Base-by-base conservation (phyloP, 2,329 filamentous ascomycete species). In the Sporothrix pallida region DNA sequence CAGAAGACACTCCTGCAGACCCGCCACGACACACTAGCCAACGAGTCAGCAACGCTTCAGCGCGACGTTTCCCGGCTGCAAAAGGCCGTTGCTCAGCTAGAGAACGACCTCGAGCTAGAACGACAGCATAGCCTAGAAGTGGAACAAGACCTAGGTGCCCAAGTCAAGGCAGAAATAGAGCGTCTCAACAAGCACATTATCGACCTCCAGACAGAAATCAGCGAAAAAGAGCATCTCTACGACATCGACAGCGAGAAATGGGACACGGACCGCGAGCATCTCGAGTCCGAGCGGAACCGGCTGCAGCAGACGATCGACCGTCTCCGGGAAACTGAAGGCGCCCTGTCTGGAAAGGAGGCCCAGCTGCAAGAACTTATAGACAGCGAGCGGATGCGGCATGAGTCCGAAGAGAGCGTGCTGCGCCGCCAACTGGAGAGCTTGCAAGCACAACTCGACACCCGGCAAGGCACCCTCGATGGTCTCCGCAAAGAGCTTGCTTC, bases 341-440 rank as follows among this genome's bases (percentile, higher is more conserved):
- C 86, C 13, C 82, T 93, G 44, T 91, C 91, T 23, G 87, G 87
- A 75, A 92, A 91, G 79, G 92, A 94, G 78, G 85, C 85, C 26
- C 91, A 87, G 79, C 82, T 94, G 20, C 89, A 92, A 79, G 87
- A 91, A 78, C 89, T 90, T 3, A 84, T 94, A 13, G 87, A 91
- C 75, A 92, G 88, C 78, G 92, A 95, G 78, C 87, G 88, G 65
- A 88, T 93, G 75, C 90, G 92, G 31, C 91, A 96, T 78, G 87
- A 87, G 76, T 89, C 87, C 72, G 92, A 95, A 78, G 92, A 95
- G 79, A 88, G 88, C 12, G 83, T 90, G 8, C 84, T 97, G 70
- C 88, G 85, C 75, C 87, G 88, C n/a, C 93, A 96, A 80, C 89
- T 97, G 70, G 88, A 92, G 65, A 91, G 92, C 70, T 85, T 96